Conservation (phyloP, 768 basidiomycete species). For the Auricularia auricula-judae region DNA sequence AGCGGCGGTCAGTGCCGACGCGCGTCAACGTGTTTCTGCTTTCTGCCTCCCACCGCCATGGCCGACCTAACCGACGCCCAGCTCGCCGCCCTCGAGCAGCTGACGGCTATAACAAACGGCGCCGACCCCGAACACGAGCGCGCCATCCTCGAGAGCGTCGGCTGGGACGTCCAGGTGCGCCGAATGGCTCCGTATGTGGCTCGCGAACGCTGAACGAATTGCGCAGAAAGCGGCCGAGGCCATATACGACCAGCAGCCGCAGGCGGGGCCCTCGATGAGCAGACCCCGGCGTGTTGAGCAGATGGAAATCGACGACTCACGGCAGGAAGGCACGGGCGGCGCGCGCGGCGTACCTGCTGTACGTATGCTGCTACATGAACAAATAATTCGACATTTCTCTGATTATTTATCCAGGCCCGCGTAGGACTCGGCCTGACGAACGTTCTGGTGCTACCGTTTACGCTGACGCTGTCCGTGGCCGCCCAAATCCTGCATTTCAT, state of each 20-base stretch:
- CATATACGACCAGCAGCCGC: constrained; percentile 33
- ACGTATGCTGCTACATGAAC: constrained; percentile 7
- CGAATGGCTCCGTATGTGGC: background rate
- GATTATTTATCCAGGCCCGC: background rate
- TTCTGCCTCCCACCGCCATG: too few relatives aligned
- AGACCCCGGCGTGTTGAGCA: constrained; percentile 20
- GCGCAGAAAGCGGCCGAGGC: constrained; percentile 47
- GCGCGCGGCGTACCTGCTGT: constrained; percentile 11
- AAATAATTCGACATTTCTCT: background rate
- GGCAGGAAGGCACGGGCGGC: constrained; percentile 19
- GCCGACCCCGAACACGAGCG: constrained; percentile 48
- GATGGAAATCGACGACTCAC: constrained; percentile 45
- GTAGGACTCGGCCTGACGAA: constrained; percentile 18
- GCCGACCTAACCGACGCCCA: constrained; percentile 3
- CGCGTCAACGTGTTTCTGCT: too few relatives aligned
- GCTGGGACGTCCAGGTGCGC: constrained; percentile 62
- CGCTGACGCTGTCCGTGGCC: constrained; percentile 50
- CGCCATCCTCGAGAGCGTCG: constrained; percentile 47
- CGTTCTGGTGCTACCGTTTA: constrained; percentile 37
- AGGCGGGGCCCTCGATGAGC: constrained; percentile 10
- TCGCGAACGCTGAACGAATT: too few relatives aligned
- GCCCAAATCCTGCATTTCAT: constrained; percentile 53
- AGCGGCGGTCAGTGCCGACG: too few relatives aligned
- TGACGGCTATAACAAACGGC: constrained; percentile 46
- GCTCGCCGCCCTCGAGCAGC: constrained; percentile 24